Evolutionary conservation across 768 basidiomycete species (phyloP), one percentile per base, ranked within the genome.

Genomic region (Trametes villosa): DNA sequence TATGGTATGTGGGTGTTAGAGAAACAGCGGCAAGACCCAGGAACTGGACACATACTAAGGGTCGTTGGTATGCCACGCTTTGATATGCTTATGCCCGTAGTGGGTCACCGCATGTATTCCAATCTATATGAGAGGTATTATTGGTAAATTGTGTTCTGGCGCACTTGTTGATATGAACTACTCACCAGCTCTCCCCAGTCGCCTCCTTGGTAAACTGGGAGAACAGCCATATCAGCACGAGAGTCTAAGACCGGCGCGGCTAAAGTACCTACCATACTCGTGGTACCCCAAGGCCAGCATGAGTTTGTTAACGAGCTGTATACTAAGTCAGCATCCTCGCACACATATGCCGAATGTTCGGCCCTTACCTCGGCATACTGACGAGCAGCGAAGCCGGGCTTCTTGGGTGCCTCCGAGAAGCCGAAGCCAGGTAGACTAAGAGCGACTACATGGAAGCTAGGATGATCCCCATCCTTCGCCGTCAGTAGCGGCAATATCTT

Each of bases 361-460:
- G 13, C 13, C 6, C 54, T 26, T 44, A 82, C 86, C 73, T 88
- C 83, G 1, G 85, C 85, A 49, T 81, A 86, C 47, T 87, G 84
- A 20, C 68, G 60, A 0, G 72, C 33, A 9, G 63, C 66, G 61
- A 87, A 88, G 0, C 85, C 85, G 59, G 76, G 77, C 67, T 81
- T 81, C 49, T 69, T 81, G 0, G 84, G 80, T 0, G 80, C 83
- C 42, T 84, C 79, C 0, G 86, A 87, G 70, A 86, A 88, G 0
- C 84, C 86, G 69, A 72, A 88, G 0, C 84, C 85, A 9, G 86
- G 87, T 15, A 88, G 65, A 64, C 86, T 82, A 33, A 80, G 63
- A 0, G 81, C 82, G 0, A 89, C 84, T 20, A 89, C 83, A 62
- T 88, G 84, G 68, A 89, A 88, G 52, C 78, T 82, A 1, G 86